Base-by-base conservation (phyloP, 306 rosid species). In the Ormosia semicastrata region DNA sequence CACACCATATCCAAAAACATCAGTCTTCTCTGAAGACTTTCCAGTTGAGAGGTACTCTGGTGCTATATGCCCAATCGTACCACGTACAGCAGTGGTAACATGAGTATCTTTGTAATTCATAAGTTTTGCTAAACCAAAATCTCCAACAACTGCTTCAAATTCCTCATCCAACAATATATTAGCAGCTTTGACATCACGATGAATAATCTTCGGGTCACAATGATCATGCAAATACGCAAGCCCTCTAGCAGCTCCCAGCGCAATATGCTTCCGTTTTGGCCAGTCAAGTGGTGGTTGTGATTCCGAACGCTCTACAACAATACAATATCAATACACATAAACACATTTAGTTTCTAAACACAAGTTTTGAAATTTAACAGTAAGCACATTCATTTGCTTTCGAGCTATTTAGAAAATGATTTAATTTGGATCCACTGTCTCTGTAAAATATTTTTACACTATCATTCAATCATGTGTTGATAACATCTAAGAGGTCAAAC, bases 1-100 rank as follows among this genome's bases (percentile, higher is more conserved):
- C 82, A 91, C 98, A n/a, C 99, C 99, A 34, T 93, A 95, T 74
- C 98, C 99, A 81, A 95, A 95, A 84, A 93, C 97, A 67, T 93
- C 99, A 37, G 97, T 93, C 86, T 95, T 95, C 82, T 95, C 99
- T 6, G 98, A 93, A 77, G 93, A 90, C 76, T 93, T 93, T 81
- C 99, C 98, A 43, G 98, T 95, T 73, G 99, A 93, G 63, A 93
- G 90, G 80, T 90, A 95, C 85, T 95, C 99, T 3, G 99, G 99
- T 54, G 97, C 97, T 62, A 95, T 95, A 81, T 93, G 98, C 69
- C 99, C 99, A 82, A 92, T 84, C 6, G 98, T 95, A 79, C 98
- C 99, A 7, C 97, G 93, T 6, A 93, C 98, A 14, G 96, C 98
- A 67, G 98, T 93, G 46, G 96, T 95, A 56, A 93, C 97, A 78